Conservation (phyloP, 1,139 yeast species). For the Geotrichum carabidarum region DNA sequence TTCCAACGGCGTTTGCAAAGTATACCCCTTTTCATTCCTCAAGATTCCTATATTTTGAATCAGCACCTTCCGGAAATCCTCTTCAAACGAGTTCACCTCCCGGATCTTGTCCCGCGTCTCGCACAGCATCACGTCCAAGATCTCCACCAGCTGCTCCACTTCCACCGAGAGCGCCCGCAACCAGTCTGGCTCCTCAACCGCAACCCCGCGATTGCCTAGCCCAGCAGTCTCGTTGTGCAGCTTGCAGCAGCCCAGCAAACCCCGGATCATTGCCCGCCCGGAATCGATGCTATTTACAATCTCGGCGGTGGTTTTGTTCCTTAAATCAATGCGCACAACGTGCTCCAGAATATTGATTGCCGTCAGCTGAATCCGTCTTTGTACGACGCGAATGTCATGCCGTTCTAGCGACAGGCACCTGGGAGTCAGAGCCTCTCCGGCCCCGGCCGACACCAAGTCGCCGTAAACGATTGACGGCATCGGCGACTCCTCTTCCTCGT, state of each 20-base stretch:
- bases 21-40: constrained; percentile 26
- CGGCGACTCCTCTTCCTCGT: background rate
- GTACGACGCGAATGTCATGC: constrained; percentile 24
- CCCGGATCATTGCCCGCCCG: constrained; percentile 14
- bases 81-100: constrained; percentile 24
- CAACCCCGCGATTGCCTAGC: background rate
- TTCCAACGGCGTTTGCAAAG: constrained; percentile 27
- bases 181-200: constrained; percentile 1
- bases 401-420: constrained; percentile 22
- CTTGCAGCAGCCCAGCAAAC: constrained; percentile 8
- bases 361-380: constrained; percentile 27
- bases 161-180: constrained; percentile 19
- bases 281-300: constrained; percentile 7
- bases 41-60: constrained; percentile 29
- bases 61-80: constrained; percentile 27
- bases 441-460: constrained; percentile 17
- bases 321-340: constrained; percentile 16
- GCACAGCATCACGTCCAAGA: constrained; percentile 22
- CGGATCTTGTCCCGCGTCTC: constrained; percentile 19
- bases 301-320: background rate
- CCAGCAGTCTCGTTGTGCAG: background rate
- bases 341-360: constrained; percentile 26
- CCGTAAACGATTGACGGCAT: constrained; percentile 23
- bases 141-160: constrained; percentile 20
- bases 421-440: constrained; percentile 13